phyloP scores from a whole-genome alignment of 768 basidiomycete species.

The Panaeolus papilionaceus region DNA sequence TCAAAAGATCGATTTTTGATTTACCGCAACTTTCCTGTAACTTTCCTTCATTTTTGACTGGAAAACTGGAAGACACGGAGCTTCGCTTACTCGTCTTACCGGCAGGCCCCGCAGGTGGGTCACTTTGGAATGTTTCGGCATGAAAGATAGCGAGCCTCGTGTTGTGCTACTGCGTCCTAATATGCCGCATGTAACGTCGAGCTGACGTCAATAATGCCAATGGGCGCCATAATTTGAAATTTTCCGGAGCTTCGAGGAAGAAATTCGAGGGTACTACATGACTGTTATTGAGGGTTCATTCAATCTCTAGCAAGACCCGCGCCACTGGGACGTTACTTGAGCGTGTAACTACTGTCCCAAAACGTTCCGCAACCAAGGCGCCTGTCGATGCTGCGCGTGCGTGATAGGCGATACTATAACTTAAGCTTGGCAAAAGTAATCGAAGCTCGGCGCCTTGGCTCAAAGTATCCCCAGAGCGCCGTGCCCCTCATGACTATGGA shows the following conservation, averaged over 20 bases:
- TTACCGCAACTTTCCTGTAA: neutral
- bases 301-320: neutral
- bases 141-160: no score
- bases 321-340: neutral
- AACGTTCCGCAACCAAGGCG: no score
- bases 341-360: neutral
- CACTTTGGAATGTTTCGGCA: no score
- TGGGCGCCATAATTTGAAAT: neutral
- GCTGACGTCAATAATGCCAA: no score
- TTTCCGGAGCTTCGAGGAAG: neutral
- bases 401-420: neutral
- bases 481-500: neutral
- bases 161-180: no score
- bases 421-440: neutral
- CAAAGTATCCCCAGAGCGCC: neutral
- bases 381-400: neutral
- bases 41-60: no score
- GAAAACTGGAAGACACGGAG: no score
- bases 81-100: no score
- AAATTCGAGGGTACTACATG: neutral
- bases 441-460: neutral
- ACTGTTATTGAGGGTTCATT: neutral
- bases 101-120: no score
- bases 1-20: neutral
- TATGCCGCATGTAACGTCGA: no score